Percentiles rank a stretch among this genome's conserved stretches.
phyloP scores from a whole-genome alignment of 768 basidiomycete species.

The Pholiota conissans region DNA sequence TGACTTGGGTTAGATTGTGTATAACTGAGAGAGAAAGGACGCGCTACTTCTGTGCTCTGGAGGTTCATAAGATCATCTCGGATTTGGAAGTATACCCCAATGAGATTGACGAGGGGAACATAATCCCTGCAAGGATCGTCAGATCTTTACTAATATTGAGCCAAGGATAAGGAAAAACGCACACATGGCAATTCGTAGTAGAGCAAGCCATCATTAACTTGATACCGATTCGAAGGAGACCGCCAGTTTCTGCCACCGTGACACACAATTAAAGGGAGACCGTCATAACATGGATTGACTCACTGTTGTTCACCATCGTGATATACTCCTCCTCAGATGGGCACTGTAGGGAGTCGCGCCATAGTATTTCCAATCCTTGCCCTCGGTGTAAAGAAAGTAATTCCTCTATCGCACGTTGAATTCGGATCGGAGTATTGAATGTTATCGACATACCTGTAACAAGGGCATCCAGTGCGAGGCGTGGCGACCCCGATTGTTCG shows the following conservation, averaged over 20 bases:
- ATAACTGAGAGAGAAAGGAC: neutral
- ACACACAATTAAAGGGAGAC: neutral
- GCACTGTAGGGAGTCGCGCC: constrained; percentile 89
- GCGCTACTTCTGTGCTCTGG: constrained; percentile 74
- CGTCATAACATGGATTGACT: constrained; percentile 11
- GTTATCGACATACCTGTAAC: constrained; percentile 60
- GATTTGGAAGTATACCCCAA: constrained; percentile 95
- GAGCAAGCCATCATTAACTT: constrained; percentile 96
- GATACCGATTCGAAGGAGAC: constrained; percentile 86
- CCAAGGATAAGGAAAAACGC: constrained; percentile 19
- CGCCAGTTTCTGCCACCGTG: constrained; percentile 98
- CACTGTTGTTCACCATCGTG: constrained; percentile 95
- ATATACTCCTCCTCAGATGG: constrained; percentile 96
- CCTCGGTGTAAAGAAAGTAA: constrained; percentile 89
- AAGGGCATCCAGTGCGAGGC: constrained; percentile 59
- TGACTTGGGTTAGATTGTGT: neutral
- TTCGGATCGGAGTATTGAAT: neutral
- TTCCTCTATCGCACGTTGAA: constrained; percentile 42
- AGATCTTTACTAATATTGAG: neutral
- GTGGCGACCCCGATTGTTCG: constrained; percentile 22
- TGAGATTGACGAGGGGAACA: constrained; percentile 88
- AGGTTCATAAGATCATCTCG: constrained; percentile 98
- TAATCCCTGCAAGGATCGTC: constrained; percentile 61
- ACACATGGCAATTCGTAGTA: constrained; percentile 62
- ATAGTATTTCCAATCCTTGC: constrained; percentile 92